A percentile compares a stretch with the other conserved stretches of the same genome.
phyloP scores from a whole-genome alignment of 2,329 filamentous ascomycete genomes.

The Myriangium duriaei region DNA sequence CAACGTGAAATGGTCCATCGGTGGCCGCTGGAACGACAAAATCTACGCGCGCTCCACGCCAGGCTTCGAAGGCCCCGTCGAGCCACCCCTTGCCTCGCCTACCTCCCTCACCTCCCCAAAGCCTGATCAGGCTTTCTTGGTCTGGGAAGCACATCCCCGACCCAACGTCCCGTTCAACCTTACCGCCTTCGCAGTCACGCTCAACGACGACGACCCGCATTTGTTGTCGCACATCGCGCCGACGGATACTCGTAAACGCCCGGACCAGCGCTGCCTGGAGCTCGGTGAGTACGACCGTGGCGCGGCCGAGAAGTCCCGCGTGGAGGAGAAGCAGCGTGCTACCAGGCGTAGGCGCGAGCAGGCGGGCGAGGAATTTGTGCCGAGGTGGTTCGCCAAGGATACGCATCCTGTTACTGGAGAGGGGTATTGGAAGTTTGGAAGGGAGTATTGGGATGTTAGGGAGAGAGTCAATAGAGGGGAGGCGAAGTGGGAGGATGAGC shows the following conservation, averaged over 20 bases:
- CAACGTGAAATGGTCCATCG: conserved; percentile 76
- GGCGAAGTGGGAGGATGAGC: conserved; percentile 46
- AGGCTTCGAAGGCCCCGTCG: conserved; percentile 67
- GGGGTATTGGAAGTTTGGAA: conserved; percentile 79
- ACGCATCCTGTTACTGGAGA: conserved; percentile 72
- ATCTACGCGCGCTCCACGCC: conserved; percentile 89
- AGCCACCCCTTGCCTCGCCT: conserved; percentile 29
- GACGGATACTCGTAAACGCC: conserved; percentile 83
- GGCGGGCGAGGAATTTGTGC: conserved; percentile 66
- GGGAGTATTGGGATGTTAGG: conserved; percentile 73
- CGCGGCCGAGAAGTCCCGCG: conserved; percentile 81
- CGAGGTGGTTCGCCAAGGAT: conserved; percentile 71
- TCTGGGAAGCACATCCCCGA: conserved; percentile 80
- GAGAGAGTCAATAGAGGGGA: conserved; percentile 51
- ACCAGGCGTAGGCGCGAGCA: conserved; percentile 61
- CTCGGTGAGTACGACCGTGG: conserved; percentile 94
- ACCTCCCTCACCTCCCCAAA: conserved; percentile 28
- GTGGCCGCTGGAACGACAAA: conserved; percentile 94
- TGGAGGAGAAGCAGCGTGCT: conserved; percentile 82
- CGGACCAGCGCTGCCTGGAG: conserved; percentile 96
- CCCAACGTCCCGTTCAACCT: conserved; percentile 90
- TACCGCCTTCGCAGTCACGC: conserved; percentile 86
- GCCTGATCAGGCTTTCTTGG: conserved; percentile 63
- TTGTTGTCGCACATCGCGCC: conserved; percentile 68
- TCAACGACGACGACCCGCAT: conserved; percentile 85